These are phyloP conservation scores for Picochlorum sp. DNA, from an alignment of 139 green algal genomes.

Conservation along the genomic window DNA sequence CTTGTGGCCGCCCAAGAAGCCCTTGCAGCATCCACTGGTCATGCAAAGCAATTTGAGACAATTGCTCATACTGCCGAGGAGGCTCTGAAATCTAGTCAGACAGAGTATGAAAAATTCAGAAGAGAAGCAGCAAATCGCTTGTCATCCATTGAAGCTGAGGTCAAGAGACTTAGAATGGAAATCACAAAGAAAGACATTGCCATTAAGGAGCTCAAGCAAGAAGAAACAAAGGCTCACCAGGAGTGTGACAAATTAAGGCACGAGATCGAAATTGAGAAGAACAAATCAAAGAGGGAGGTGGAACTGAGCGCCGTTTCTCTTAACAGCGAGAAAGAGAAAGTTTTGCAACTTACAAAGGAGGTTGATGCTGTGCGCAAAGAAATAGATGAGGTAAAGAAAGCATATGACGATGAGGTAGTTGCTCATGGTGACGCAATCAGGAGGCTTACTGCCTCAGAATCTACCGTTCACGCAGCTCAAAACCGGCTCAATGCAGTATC, in stretches of 20 bases:
- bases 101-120: conserved; percentile 35
- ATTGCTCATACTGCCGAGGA: conserved; percentile 42
- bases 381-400: conserved; percentile 18
- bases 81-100: conserved; percentile 28
- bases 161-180: conserved; percentile 12
- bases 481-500: conserved; percentile 1
- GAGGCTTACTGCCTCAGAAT: not conserved
- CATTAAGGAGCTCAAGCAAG: conserved; percentile 17
- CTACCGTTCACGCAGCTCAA: not conserved
- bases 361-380: conserved; percentile 7
- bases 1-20: conserved; percentile 41
- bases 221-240: conserved; percentile 3
- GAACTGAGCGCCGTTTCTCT: not conserved
- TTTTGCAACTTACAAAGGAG: conserved; percentile 1
- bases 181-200: conserved; percentile 16
- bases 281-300: not conserved
- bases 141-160: conserved; percentile 8
- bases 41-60: conserved; percentile 46
- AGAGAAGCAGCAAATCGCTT: conserved; percentile 22
- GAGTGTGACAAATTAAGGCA: conserved; percentile 4
- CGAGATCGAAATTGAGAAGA: not conserved
- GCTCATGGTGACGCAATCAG: conserved; percentile 30
- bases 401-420: conserved; percentile 39
- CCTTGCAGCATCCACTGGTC: conserved; percentile 37
- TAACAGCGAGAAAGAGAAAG: not conserved